A percentile compares a stretch with the other conserved stretches of the same genome.
Conservation (phyloP, 1,284 basidiomycete genomes). For the Mycena sp. region DNA sequence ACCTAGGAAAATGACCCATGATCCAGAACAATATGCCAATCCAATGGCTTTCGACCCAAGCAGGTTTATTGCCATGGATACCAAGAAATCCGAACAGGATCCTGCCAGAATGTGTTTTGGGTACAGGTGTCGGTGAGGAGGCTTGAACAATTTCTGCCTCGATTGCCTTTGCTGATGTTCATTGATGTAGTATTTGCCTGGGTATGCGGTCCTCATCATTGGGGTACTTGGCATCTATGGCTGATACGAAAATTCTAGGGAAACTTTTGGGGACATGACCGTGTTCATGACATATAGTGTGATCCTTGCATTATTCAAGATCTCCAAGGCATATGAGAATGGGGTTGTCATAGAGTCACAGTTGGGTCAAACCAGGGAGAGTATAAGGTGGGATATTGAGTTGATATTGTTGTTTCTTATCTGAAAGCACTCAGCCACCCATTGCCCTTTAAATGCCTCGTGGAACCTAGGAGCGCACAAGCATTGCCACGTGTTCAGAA, state of each 20-base stretch:
- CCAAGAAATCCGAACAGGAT: slow-evolving; percentile 32
- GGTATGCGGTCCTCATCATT: not conserved
- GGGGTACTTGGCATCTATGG: not conserved
- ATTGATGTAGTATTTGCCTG: not conserved
- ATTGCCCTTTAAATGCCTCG: not conserved
- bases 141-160: no score
- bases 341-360: not conserved
- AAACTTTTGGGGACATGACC: not conserved
- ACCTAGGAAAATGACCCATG: slow-evolving; percentile 34
- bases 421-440: not conserved
- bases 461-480: not conserved
- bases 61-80: slow-evolving; percentile 29
- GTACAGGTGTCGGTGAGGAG: slow-evolving; percentile 33
- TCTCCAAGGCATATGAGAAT: not conserved
- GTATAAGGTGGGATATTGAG: not conserved
- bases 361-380: not conserved
- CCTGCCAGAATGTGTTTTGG: slow-evolving; percentile 35
- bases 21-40: slow-evolving; percentile 35
- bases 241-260: not conserved
- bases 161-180: not conserved
- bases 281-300: not conserved
- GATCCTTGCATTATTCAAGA: not conserved
- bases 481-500: no score
- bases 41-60: slow-evolving; percentile 36
- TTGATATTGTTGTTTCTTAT: not conserved